Percentiles rank a stretch among this genome's conserved stretches.
Conservation (phyloP, 345 rosid species). For the Citrus sinensis region DNA sequence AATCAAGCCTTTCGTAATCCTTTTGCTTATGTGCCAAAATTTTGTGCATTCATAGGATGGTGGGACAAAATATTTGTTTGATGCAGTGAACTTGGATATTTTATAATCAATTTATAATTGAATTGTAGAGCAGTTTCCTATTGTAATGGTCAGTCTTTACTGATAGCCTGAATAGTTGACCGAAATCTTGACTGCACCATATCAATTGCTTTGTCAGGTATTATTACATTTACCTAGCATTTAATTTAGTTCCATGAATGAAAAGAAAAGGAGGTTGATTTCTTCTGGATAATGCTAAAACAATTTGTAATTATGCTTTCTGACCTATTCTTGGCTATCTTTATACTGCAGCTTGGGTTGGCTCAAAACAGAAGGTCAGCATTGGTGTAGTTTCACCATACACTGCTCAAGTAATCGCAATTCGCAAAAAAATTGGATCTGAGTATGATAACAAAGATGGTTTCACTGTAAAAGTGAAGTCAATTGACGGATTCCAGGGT, state of each 20-base stretch:
- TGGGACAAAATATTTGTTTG: background rate
- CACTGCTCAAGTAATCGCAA: conserved; percentile 20
- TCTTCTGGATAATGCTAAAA: background rate
- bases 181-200: too few relatives aligned
- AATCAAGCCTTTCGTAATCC: background rate
- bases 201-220: background rate
- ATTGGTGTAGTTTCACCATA: conserved; percentile 32
- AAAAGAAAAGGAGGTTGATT: background rate
- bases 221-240: background rate
- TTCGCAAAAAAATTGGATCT: conserved; percentile 16
- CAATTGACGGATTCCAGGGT: conserved; percentile 29
- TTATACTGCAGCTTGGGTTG: conserved; percentile 16
- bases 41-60: background rate
- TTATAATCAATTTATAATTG: background rate
- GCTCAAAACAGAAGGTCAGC: conserved; percentile 9
- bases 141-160: background rate
- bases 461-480: conserved; percentile 28
- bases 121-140: background rate
- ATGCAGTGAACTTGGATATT: background rate
- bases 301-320: background rate
- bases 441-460: background rate
- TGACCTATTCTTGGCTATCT: background rate
- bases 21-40: background rate
- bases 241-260: background rate
- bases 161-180: too few relatives aligned